phyloP scores from a whole-genome alignment of 495 filamentous ascomycete genomes.

The Penicillium herquei region DNA sequence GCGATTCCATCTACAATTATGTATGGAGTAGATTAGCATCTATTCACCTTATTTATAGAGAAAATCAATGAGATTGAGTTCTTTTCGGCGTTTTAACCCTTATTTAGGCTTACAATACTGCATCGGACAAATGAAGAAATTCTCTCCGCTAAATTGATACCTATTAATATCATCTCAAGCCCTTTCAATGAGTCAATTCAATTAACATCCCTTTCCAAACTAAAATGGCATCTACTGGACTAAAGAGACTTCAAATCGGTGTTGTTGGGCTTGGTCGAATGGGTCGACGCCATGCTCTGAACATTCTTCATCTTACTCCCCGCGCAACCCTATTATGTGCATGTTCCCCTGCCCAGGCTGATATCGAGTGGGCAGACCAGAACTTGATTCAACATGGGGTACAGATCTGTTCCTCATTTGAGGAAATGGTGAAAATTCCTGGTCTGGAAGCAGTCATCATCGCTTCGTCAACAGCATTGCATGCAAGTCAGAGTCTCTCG shows the following conservation, averaged over 20 bases:
- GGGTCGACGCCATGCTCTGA: conserved; percentile 46
- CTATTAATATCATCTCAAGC: no score
- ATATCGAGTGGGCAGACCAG: conserved; percentile 40
- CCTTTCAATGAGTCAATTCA: no score
- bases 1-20: no score
- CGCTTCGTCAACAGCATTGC: conserved; percentile 45
- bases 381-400: conserved; percentile 36
- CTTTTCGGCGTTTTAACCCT: no score
- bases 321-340: conserved; percentile 43
- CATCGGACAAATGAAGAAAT: background rate
- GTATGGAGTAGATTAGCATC: no score
- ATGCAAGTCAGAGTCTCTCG: conserved; percentile 47
- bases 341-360: conserved; percentile 36
- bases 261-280: conserved; percentile 51
- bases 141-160: background rate
- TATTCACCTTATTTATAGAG: no score
- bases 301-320: conserved; percentile 37
- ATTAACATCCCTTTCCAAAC: no score
- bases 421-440: conserved; percentile 47
- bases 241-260: conserved; percentile 21
- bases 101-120: background rate
- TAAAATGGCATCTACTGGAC: no score
- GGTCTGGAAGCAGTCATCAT: conserved; percentile 49
- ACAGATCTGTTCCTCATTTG: conserved; percentile 40
- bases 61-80: no score